Base-by-base conservation (phyloP, 306 rosid genomes). In the Cercis canadensis region DNA sequence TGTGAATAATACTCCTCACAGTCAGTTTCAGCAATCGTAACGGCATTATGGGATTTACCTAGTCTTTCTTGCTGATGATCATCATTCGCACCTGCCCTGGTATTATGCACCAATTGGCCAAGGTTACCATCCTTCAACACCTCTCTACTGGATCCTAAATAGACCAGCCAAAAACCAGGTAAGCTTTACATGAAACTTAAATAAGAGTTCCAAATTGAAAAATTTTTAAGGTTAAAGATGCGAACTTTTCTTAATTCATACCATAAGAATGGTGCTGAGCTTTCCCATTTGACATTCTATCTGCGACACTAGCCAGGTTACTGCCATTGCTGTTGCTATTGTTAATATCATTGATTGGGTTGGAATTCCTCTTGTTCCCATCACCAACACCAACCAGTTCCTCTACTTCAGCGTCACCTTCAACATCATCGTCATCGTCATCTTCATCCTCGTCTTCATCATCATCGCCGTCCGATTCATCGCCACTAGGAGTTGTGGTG, bases 1-100 rank as follows among this genome's bases (percentile, higher is more conserved):
- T 89, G 96, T 11, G 99, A 95, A 74, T 89, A 91, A 50, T 87
- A 95, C 62, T 85, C 83, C 49, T 87, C 98, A 43, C 92, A 79
- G 13, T 89, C 96, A 33, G 88, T 70, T 51, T 94, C 97, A 13
- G 84, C 96, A 53, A 86, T 85, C 0, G 87, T 79, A 1, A 83
- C 89, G 4, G 87, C 88, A 66, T 74, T 83, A 67, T 78, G 88
- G 32, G 77, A 78, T 65, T 79, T 87, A 72, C 89, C 95, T 4
- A 86, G 62, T 18, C 97, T 83, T 60, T 86, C 87, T 32, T 82
- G 90, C 39, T 59, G 72, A 45, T 81, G 80, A 47, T 76, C 81
- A 29, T 74, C 89, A 62, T 81, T 81, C 16, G 69, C 67, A 65
- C 84, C 77, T n/a, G 57, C 82, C 65, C 91, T 70, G 8, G 36